Base-by-base conservation (phyloP, 768 basidiomycete species). In the Boletus huronensis region DNA sequence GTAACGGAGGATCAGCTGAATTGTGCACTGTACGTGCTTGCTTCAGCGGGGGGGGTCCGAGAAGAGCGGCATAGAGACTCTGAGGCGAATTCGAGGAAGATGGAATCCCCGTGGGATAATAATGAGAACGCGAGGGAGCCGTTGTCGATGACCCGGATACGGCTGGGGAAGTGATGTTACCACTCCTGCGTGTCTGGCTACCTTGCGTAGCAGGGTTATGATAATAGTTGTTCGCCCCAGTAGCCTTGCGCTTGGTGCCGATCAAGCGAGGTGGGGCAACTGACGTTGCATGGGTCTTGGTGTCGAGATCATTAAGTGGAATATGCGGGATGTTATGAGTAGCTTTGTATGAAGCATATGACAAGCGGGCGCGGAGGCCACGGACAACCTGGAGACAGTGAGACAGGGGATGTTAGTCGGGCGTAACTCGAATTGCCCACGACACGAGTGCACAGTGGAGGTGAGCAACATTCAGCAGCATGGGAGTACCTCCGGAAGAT, bases 261-360 rank as follows among this genome's bases (percentile, higher is more conserved):
- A 79, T 75, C 72, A 82, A 72, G 70, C 82, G 80, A 70, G 76
- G 69, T 57, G 77, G 74, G 44, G 75, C 68, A 55, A 75, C 74
- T 52, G 72, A 70, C 63, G 81, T 78, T 55, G 59, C 64, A 50
- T 71, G 73, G 38, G 74, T 72, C 63, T 84, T 83, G 16, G 81
- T 79, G 68, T 93, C 91, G 44, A 90, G 79, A 58, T 91, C 88
- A 63, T 79, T 79, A 46, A 91, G 73, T 42, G 85, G 77, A 47
- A 83, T 74, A 52, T 84, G 81, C 10, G 85, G 75, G 52, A 88
- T 72, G 68, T 90, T 87, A 70, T 90, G 81, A 14, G 79, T 78
- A 5, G 90, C 88, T 73, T 93, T 93, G 79, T 87, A 91, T 2
- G 87, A 85, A 23, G 90, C 90, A 71, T 90, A 90, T 0, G 88